These are phyloP conservation scores for Pistacia atlantica DNA, from an alignment of 345 rosid genomes.

Conservation along the genomic window DNA sequence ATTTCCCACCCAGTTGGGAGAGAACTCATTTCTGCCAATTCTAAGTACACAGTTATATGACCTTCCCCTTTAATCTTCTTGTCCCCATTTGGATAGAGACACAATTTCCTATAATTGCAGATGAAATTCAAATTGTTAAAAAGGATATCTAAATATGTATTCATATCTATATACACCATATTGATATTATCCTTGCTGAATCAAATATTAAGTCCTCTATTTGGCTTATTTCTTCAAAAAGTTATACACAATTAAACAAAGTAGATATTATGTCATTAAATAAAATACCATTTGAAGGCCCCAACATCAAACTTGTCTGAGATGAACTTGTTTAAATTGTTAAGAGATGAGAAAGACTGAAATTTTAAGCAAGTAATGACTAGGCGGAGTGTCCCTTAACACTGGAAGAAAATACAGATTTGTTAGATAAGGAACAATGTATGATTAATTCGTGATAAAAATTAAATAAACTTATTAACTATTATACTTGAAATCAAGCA, in stretches of 20 bases:
- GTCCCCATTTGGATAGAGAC: slow-evolving; percentile 7
- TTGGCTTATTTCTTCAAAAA: no score
- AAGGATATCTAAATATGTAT: background rate
- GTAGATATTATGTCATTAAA: no score
- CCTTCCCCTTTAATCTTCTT: background rate
- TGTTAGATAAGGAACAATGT: no score
- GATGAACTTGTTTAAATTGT: background rate
- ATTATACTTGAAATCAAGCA: no score
- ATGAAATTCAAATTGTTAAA: no score
- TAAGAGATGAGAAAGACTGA: background rate
- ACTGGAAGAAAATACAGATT: no score
- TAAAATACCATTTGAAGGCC: background rate
- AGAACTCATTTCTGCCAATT: background rate
- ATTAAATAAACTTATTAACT: no score
- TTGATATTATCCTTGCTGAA: no score
- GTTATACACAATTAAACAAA: no score
- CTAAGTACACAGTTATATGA: background rate
- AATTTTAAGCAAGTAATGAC: background rate
- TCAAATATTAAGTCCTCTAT: no score
- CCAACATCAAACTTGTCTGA: background rate
- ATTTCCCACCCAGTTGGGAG: slow-evolving; percentile 3
- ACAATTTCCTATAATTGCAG: background rate
- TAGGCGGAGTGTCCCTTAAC: background rate
- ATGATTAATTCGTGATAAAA: no score
- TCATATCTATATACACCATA: no score